These are phyloP conservation scores for Hanseniaspora sp. DNA, from an alignment of 1,139 yeast species.

Conservation along the genomic window DNA sequence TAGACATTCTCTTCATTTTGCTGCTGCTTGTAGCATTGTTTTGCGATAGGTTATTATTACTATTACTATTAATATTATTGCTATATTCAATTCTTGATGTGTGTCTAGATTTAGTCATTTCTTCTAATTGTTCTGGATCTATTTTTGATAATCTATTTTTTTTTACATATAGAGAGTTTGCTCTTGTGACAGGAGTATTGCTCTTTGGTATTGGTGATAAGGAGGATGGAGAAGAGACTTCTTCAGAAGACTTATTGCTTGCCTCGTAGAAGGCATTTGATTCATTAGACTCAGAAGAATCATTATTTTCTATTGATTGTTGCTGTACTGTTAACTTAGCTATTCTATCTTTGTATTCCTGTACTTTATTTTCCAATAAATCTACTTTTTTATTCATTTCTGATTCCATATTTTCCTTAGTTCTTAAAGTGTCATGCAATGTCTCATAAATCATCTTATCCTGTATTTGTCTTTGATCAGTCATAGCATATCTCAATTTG, in stretches of 20 bases:
- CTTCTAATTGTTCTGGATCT: slow-evolving; percentile 15
- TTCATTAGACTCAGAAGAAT: not conserved
- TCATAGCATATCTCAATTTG: slow-evolving; percentile 26
- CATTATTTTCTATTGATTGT: not conserved
- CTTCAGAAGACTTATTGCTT: not conserved
- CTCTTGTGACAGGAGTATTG: not conserved
- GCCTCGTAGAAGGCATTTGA: not conserved
- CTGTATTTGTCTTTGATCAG: slow-evolving; percentile 23
- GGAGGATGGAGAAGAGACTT: not conserved
- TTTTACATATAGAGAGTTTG: slow-evolving; percentile 11
- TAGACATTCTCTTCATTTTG: slow-evolving; percentile 13
- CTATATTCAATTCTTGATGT: slow-evolving; percentile 8
- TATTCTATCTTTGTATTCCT: slow-evolving; percentile 23
- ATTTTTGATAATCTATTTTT: slow-evolving; percentile 16
- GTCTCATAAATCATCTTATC: slow-evolving; percentile 23
- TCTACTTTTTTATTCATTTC: slow-evolving; percentile 26
- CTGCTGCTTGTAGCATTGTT: slow-evolving; percentile 15
- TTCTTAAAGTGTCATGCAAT: slow-evolving; percentile 19
- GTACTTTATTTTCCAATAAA: slow-evolving; percentile 25
- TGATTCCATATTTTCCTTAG: slow-evolving; percentile 16
- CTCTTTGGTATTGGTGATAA: not conserved
- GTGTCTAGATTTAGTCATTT: slow-evolving; percentile 14
- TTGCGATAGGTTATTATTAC: not conserved
- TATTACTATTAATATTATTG: no score
- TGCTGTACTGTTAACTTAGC: slow-evolving; percentile 18